A percentile compares a stretch with the other conserved stretches of the same genome.
These are phyloP conservation scores for Cerrena zonata DNA, from an alignment of 1,284 basidiomycete species.

Conservation along the genomic window DNA sequence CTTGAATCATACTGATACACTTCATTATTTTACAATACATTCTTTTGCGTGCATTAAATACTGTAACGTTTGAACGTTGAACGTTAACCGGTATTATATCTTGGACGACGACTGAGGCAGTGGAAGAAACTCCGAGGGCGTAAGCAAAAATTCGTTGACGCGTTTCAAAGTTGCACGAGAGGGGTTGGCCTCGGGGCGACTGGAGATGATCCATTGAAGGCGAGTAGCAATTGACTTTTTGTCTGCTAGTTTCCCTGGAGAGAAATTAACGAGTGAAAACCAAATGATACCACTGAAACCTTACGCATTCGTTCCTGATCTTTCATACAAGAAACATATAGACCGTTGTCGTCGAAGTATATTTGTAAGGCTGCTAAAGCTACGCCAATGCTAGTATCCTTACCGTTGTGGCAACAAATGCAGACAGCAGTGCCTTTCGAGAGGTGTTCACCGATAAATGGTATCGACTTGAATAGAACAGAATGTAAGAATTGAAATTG, in stretches of 20 bases:
- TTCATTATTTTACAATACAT: no score
- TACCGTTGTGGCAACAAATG: slow-evolving; percentile 52
- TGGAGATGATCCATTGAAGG: slow-evolving; percentile 77
- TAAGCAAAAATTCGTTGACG: slow-evolving; percentile 71
- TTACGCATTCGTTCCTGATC: slow-evolving; percentile 11
- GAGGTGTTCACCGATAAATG: slow-evolving; percentile 43
- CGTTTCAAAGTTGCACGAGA: slow-evolving; percentile 70
- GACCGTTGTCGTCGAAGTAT: slow-evolving; percentile 55
- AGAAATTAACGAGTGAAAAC: background rate
- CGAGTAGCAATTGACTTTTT: slow-evolving; percentile 63
- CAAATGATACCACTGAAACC: background rate
- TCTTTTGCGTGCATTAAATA: no score
- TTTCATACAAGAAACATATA: slow-evolving; percentile 14
- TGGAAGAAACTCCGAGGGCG: slow-evolving; percentile 26
- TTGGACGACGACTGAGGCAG: no score
- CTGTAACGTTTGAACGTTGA: no score
- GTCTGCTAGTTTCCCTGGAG: slow-evolving; percentile 23
- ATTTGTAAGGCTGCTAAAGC: slow-evolving; percentile 50
- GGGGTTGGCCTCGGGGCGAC: slow-evolving; percentile 68
- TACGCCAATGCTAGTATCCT: slow-evolving; percentile 60
- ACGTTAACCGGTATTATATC: no score
- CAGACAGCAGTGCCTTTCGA: slow-evolving; percentile 35
- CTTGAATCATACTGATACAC: no score
- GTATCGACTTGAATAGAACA: slow-evolving; percentile 45
- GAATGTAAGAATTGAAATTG: slow-evolving; percentile 44